Conservation (phyloP, 345 rosid species). For the Hypericum androsaemum region DNA sequence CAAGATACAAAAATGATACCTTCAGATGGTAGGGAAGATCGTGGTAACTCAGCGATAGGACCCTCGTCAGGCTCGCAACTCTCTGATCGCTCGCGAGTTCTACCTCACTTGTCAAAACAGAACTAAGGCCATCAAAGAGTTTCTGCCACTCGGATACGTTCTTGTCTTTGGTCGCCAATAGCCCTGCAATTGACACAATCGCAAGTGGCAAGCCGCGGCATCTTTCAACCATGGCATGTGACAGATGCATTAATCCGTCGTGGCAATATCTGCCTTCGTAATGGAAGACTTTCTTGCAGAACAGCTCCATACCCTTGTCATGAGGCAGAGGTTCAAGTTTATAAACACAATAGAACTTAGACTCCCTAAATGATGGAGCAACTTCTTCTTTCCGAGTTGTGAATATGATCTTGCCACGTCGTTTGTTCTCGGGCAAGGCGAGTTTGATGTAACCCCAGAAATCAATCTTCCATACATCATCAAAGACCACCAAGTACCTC, state of each 20-base stretch:
- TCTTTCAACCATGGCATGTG: neutral
- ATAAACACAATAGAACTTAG: neutral
- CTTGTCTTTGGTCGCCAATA: neutral
- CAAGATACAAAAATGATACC: neutral
- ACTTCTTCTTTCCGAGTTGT: constrained; percentile 7
- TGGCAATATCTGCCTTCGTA: neutral
- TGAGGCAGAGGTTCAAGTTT: neutral
- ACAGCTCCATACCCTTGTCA: constrained; percentile 1
- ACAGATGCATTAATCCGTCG: neutral
- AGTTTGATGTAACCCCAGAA: constrained; percentile 4
- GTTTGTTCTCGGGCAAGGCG: neutral
- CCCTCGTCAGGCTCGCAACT: neutral
- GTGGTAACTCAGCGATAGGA: constrained; percentile 5
- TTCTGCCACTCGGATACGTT: neutral
- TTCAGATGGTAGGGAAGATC: constrained; percentile 10
- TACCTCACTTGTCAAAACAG: neutral
- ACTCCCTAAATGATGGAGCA: neutral
- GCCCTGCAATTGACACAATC: constrained; percentile 1
- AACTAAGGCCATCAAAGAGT: neutral
- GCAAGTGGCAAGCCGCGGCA: constrained; percentile 4
- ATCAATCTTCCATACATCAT: constrained; percentile 6
- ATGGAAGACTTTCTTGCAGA: neutral
- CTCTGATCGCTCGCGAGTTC: neutral
- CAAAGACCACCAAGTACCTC: constrained; percentile 3
- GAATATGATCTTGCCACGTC: neutral